Conservation (phyloP, 73 alveolate species). For the Paramecium tetraurelia region DNA sequence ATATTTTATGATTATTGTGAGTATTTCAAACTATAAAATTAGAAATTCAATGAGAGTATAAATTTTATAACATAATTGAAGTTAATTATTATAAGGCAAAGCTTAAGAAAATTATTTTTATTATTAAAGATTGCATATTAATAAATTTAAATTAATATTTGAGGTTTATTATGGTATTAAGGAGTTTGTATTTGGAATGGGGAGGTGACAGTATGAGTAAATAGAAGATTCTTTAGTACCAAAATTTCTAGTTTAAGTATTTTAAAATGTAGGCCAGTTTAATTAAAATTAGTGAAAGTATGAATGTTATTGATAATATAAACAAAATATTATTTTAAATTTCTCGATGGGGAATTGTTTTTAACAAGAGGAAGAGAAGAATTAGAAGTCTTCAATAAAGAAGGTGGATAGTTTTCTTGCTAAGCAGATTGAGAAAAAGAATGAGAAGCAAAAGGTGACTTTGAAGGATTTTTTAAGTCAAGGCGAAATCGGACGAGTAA, state of each 20-base stretch:
- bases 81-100: too few relatives aligned
- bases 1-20: too few relatives aligned
- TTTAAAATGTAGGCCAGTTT: neutral
- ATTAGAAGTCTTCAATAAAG: neutral
- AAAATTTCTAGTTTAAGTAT: neutral
- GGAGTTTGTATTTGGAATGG: too few relatives aligned
- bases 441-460: neutral
- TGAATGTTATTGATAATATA: neutral
- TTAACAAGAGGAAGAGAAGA: neutral
- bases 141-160: too few relatives aligned
- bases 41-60: neutral
- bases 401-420: neutral
- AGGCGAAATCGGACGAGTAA: slow-evolving; percentile 42
- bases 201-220: neutral
- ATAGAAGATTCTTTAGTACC: neutral
- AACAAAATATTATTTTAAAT: neutral
- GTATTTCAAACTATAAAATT: too few relatives aligned
- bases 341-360: slow-evolving; percentile 3
- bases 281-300: neutral
- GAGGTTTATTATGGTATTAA: neutral
- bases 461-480: slow-evolving; percentile 25
- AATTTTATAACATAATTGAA: too few relatives aligned
- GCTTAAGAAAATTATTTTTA: too few relatives aligned
- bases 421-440: neutral
- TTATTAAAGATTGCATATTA: neutral